Evolutionary conservation across 352 stramenopile genomes (phyloP).

Genomic region (Vaucheria bursata): DNA sequence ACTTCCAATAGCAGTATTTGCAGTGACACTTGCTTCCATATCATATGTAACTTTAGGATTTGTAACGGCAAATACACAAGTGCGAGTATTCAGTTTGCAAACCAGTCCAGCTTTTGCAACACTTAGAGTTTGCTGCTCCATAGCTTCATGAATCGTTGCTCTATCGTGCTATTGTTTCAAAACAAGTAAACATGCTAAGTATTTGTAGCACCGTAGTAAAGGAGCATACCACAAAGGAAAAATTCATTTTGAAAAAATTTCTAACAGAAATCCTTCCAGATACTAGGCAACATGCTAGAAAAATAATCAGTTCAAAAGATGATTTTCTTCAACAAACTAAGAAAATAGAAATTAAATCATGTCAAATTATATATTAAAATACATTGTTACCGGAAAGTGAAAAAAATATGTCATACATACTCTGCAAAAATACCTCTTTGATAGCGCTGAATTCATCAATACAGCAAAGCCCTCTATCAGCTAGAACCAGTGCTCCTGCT

Average conservation of each 20-base stretch:
- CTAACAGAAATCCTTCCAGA: no score
- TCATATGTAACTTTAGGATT: slow-evolving; percentile 64
- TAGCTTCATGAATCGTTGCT: slow-evolving; percentile 61
- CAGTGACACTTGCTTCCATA: slow-evolving; percentile 68
- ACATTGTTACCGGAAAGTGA: background rate
- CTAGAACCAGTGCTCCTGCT: slow-evolving; percentile 79
- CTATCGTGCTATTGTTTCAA: slow-evolving; percentile 44
- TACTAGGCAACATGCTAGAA: no score
- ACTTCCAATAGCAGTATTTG: slow-evolving; percentile 87
- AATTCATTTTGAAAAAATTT: no score
- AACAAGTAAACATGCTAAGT: no score
- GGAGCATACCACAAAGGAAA: no score
- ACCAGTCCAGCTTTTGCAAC: slow-evolving; percentile 94
- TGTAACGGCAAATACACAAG: slow-evolving; percentile 88
- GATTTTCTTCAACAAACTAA: no score
- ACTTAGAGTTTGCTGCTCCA: slow-evolving; percentile 94
- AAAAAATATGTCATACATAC: background rate
- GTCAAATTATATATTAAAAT: background rate
- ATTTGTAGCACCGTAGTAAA: background rate
- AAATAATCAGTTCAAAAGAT: no score
- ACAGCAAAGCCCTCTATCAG: slow-evolving; percentile 80
- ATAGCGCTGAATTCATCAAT: slow-evolving; percentile 97
- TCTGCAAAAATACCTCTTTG: slow-evolving; percentile 50
- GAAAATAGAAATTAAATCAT: no score
- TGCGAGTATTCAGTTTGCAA: slow-evolving; percentile 86